Evolutionary conservation across 495 filamentous ascomycete genomes (phyloP), one percentile per base, ranked within the genome.

Genomic region (Daldinia decipiens): DNA sequence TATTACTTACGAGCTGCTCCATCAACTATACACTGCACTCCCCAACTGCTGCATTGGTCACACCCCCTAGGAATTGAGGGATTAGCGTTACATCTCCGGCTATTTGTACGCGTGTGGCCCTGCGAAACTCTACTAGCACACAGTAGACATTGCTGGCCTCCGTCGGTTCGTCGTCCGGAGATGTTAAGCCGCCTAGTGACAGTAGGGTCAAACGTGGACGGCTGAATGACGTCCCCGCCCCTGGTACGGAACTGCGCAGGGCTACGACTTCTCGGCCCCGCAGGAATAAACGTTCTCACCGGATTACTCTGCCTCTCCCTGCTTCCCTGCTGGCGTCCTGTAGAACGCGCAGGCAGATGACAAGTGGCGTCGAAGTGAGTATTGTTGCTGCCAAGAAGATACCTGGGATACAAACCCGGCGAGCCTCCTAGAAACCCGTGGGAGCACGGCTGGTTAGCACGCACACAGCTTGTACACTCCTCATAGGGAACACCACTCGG

Each of bases 1-100:
- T 4, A 56, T 15, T 4, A 56, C 53, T 56, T 56, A 56, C 53
- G 17, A 19, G n/a, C 27, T 19, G 7, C 5, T 36, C 32, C 64
- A 5, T 53, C 3, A 0, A 43, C 4, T 4, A 67, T 15, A 40
- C 64, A 67, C 1, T 17, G n/a, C 15, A 60, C 15, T 13, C 64
- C 64, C 47, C 39, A 57, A 12, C 8, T 39, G 21, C 29, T 40
- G 13, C 62, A 65, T 2, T n/a, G 12, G 1, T 17, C 26, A 19
- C 62, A 65, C 6, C 53, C 53, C 1, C 31, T 13, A 2, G 21
- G 11, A 15, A 26, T 19, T 17, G 1, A 12, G 5, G 9, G 21
- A 12, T 36, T 1, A 2, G 27, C 29, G 4, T 34, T 15, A 34
- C 62, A 56, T 8, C 58, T 15, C 8, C 26, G 27, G 8, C 5